Base-by-base conservation (phyloP, 2,329 filamentous ascomycete species). In the Aspergillus brasiliensis region DNA sequence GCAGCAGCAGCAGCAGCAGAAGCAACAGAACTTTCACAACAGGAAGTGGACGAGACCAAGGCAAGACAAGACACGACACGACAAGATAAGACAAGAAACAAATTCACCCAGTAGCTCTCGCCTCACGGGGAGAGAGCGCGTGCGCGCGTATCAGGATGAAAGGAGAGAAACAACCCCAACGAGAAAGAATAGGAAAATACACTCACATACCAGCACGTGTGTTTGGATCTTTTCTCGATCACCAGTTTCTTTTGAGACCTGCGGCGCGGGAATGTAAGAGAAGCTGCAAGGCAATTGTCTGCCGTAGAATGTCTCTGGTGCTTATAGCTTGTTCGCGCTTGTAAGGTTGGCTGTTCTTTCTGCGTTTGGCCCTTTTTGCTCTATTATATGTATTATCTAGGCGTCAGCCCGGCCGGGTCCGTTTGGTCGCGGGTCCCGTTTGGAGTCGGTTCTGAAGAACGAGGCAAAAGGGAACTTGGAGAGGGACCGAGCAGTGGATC, bases 271-370 rank as follows among this genome's bases (percentile, higher is more conserved):
- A 64, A 62, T 58, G 62, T 62, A 61, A 62, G 57, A 65, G 60
- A 60, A 58, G 56, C 64, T 66, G 65, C 65, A 67, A 67, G 64
- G 64, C 62, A 66, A 62, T 60, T 59, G 49, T 52, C 58, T 53
- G 62, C 51, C 44, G 57, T 51, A 61, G 51, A 62, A 59, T 65
- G 64, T 63, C 54, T 62, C 59, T 62, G 54, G 57, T 53, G 59
- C 54, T 58, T 37, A 51, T 48, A 59, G 60, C 51, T 61, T 56
- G 57, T 53, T 21, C 52, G 25, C 38, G 25, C 52, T 44, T 13
- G n/a, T n/a, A n/a, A n/a, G n/a, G n/a, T 46, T 25, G 52, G 23
- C 52, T 25, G 40, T 55, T 38, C 34, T 44, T 44, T 44, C 21
- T 46, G 25, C 25, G 53, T 56, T 51, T 46, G 51, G 49, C 15